Percentiles rank a stretch among this genome's conserved stretches.
Evolutionary conservation across 176 grass and related monocot genomes (phyloP).

Genomic region (Guadua angustifolia): DNA sequence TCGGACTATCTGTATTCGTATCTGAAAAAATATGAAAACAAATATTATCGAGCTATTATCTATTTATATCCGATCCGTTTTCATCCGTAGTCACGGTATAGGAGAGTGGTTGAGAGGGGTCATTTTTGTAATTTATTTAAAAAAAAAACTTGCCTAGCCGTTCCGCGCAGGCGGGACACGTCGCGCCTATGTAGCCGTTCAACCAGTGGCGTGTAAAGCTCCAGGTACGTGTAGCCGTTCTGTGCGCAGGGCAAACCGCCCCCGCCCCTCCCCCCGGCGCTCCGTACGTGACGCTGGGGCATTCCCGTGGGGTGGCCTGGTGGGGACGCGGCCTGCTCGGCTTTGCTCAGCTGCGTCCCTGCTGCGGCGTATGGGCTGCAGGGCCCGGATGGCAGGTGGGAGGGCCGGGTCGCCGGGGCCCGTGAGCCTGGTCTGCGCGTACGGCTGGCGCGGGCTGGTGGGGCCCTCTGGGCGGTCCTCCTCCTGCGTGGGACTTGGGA

Average conservation of each 20-base stretch:
- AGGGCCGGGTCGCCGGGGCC: neutral
- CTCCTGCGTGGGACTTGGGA: neutral
- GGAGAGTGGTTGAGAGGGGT: too few relatives aligned
- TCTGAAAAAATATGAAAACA: too few relatives aligned
- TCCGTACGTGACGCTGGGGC: too few relatives aligned
- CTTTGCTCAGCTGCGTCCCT: neutral
- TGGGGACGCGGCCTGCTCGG: neutral
- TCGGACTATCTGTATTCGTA: too few relatives aligned
- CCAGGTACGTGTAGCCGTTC: too few relatives aligned
- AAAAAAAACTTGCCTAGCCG: neutral
- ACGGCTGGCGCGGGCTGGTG: constrained; percentile 25
- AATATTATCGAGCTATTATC: too few relatives aligned
- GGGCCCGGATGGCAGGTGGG: constrained; percentile 22
- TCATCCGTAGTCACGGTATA: too few relatives aligned
- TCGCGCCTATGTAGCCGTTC: constrained; percentile 15
- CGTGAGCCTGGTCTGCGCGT: constrained; percentile 44
- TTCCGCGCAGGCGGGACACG: constrained; percentile 21
- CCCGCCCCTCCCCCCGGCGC: too few relatives aligned
- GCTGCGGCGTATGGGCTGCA: constrained; percentile 29
- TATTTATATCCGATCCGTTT: too few relatives aligned
- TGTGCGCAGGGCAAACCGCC: too few relatives aligned
- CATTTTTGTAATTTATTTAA: too few relatives aligned
- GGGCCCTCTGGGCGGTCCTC: neutral
- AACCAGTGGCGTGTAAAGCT: neutral
- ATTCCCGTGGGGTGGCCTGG: too few relatives aligned